Conservation (phyloP, 177 flowering plant genomes). For the Tripterygium wilfordii region DNA sequence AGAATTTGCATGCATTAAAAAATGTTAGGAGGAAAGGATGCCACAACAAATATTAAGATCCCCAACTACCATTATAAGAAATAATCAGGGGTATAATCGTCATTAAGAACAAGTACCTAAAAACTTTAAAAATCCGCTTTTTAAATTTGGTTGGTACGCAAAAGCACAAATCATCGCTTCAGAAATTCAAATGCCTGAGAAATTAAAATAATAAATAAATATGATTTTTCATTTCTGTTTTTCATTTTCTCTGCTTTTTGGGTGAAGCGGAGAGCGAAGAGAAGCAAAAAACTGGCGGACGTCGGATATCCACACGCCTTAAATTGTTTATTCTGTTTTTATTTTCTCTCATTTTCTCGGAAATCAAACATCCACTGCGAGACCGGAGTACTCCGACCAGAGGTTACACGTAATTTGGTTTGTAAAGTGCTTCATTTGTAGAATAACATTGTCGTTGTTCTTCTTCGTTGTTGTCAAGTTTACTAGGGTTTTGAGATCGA, state of each 20-base stretch:
- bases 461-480: no score
- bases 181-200: slow-evolving; percentile 3
- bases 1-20: no score
- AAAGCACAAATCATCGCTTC: no score
- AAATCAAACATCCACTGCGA: slow-evolving; percentile 14
- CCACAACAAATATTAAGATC: no score
- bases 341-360: slow-evolving; percentile 15
- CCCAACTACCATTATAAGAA: no score
- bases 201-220: no score
- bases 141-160: slow-evolving; percentile 14
- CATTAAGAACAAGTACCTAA: neutral
- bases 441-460: neutral
- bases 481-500: slow-evolving; percentile 9
- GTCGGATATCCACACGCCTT: slow-evolving; percentile 18
- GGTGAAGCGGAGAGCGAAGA: slow-evolving; percentile 17
- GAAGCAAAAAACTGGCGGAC: slow-evolving; percentile 16
- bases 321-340: slow-evolving; percentile 12
- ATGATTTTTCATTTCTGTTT: no score
- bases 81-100: slow-evolving; percentile 4
- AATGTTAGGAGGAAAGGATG: no score
- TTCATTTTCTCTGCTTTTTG: slow-evolving; percentile 4
- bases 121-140: slow-evolving; percentile 2
- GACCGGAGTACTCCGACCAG: no score
- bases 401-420: no score
- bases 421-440: neutral